Evolutionary conservation across 108 stramenopile species (phyloP).

Genomic region (Cyclotella kingstonii): DNA sequence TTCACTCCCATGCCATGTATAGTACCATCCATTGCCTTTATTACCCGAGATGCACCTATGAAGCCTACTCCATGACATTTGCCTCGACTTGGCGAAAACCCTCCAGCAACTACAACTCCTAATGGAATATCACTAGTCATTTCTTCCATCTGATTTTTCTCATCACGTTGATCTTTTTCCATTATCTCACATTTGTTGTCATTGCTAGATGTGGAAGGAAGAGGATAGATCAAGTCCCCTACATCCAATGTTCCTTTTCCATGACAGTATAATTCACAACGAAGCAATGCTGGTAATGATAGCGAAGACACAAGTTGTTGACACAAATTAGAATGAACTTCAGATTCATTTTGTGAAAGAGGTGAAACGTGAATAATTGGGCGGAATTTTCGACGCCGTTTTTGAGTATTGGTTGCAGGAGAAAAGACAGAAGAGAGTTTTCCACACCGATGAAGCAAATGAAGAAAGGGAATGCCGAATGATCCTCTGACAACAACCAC

Average conservation of each 20-base stretch:
- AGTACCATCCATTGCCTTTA: conserved; percentile 37
- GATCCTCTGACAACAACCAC: conserved; percentile 68
- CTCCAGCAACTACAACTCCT: conserved; percentile 56
- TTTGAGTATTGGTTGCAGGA: conserved; percentile 8
- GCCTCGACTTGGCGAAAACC: conserved; percentile 65
- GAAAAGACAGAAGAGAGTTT: background rate
- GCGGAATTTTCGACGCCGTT: conserved; percentile 29
- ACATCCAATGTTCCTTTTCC: conserved; percentile 52
- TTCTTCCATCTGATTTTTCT: background rate
- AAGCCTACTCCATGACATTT: conserved; percentile 65
- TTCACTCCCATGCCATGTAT: conserved; percentile 31
- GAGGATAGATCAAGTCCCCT: conserved; percentile 40
- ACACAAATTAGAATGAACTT: conserved; percentile 33
- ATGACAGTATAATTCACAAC: conserved; percentile 54
- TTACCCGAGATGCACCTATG: conserved; percentile 57
- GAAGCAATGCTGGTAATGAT: conserved; percentile 70
- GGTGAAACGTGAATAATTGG: conserved; percentile 40
- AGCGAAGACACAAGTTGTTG: conserved; percentile 48
- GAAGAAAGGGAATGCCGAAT: conserved; percentile 63
- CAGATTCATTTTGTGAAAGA: conserved; percentile 26
- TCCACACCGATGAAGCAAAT: conserved; percentile 51
- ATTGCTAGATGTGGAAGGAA: background rate
- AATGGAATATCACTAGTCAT: conserved; percentile 8
- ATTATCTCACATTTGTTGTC: background rate
- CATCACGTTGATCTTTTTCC: background rate